Evolutionary conservation across 495 filamentous ascomycete species (phyloP), one percentile per base, ranked within the genome.

Genomic region (Rhizodiscina lignyota): DNA sequence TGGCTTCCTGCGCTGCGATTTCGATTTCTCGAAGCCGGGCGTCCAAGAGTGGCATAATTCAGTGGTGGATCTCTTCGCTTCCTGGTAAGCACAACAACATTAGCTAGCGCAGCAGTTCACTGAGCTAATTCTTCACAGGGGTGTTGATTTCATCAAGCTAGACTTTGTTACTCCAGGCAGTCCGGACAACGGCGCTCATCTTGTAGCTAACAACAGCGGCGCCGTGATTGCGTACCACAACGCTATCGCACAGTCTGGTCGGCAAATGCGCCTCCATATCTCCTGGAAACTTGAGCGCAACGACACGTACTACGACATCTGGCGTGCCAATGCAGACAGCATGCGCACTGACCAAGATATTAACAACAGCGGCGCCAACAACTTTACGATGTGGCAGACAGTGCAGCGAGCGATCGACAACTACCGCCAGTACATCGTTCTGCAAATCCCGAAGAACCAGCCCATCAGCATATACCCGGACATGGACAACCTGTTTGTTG

Each of bases 241-340:
- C n/a, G 52, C 52, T 1, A 55, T 55, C 24, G 36, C 37, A 24
- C 39, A 41, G 19, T 43, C 43, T 6, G 49, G 52, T 1, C 40
- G 41, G 15, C 20, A 41, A 12, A 52, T 55, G 2, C 47, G 52
- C 8, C 40, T 55, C 5, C 47, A 53, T 26, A 37, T 55, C 2
- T 55, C 52, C 19, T 55, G 47, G 44, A 55, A 52, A 32, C 44
- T 52, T 3, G 44, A 43, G 39, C 52, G 52, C 15, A 50, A 42
- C 23, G 39, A 44, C 19, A 27, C 44, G 24, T 52, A 42, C 13
- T 36, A 43, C 6, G 29, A 36, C 13, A 35, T 48, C 35, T 55
- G 52, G 52, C 34, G 40, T 20, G 18, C 26, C 30, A 40, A 40
- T 16, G 50, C 47, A 4, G 52, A 55, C 21, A 43, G 38, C 11